Percentiles rank a stretch among this genome's conserved stretches.
Evolutionary conservation across 202 grass and related monocot species (phyloP).

Genomic region (Elaeis oleifera): DNA sequence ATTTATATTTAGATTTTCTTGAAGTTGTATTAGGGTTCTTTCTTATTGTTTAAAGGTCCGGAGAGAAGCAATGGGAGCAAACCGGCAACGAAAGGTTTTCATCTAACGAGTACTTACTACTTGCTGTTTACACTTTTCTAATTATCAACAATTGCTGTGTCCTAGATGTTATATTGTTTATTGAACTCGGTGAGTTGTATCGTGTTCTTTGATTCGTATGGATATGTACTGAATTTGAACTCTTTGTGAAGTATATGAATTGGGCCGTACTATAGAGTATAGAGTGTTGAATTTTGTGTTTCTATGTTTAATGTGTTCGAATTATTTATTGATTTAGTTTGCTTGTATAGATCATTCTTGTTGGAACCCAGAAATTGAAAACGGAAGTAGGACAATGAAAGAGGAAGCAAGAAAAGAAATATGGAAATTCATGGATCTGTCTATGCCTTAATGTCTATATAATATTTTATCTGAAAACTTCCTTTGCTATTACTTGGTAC

Average conservation of each 20-base stretch:
- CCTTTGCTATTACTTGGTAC: too few species aligned
- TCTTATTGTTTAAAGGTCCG: constrained; percentile 23
- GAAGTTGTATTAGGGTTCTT: constrained; percentile 12
- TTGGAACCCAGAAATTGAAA: too few species aligned
- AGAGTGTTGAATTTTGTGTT: background rate
- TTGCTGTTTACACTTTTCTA: constrained; percentile 29
- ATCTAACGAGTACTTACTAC: constrained; percentile 52
- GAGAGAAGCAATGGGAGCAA: constrained; percentile 27
- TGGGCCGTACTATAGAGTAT: background rate
- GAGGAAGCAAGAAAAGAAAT: too few species aligned
- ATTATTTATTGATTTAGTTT: too few species aligned
- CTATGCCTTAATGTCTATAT: too few species aligned
- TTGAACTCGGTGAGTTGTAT: background rate
- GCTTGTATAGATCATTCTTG: too few species aligned
- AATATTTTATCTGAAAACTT: too few species aligned
- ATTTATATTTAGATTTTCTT: constrained; percentile 15
- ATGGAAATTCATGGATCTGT: too few species aligned
- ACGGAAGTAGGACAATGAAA: too few species aligned
- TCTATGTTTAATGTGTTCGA: too few species aligned
- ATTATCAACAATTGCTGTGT: constrained; percentile 7
- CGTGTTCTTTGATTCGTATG: constrained; percentile 2
- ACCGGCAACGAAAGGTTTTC: constrained; percentile 30
- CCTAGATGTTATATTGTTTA: constrained; percentile 3
- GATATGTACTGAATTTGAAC: background rate
- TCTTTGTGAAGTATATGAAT: background rate